These are phyloP conservation scores for Botryosphaeria agaves DNA, from an alignment of 2,329 filamentous ascomycete species.

Conservation along the genomic window DNA sequence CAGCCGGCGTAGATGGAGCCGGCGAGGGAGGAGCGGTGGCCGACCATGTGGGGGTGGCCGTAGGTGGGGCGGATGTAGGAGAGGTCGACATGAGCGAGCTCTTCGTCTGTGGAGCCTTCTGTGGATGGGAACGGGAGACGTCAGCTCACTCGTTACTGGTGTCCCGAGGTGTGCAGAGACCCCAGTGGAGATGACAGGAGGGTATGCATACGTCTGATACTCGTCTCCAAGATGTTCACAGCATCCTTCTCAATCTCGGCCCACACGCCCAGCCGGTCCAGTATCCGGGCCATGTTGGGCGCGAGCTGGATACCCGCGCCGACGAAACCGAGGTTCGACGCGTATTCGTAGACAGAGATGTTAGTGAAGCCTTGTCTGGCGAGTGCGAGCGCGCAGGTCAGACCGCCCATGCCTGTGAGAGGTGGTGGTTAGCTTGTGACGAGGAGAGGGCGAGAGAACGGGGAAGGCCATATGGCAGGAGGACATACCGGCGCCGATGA, in stretches of 20 bases:
- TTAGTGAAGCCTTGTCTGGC: constrained; percentile 60
- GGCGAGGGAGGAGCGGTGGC: constrained; percentile 57
- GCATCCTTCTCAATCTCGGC: constrained; percentile 50
- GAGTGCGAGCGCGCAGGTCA: constrained; percentile 53
- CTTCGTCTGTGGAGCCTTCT: constrained; percentile 50
- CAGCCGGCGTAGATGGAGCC: constrained; percentile 55
- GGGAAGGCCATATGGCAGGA: too few relatives aligned
- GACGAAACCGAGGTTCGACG: constrained; percentile 59
- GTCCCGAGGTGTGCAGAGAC: too few relatives aligned
- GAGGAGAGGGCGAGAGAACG: neutral
- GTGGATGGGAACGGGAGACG: constrained; percentile 1
- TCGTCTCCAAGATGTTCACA: constrained; percentile 52
- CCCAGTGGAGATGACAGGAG: neutral
- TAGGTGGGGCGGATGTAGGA: constrained; percentile 50
- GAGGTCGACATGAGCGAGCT: constrained; percentile 55
- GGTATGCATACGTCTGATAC: constrained; percentile 42
- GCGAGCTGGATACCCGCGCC: constrained; percentile 75
- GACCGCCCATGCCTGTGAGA: constrained; percentile 54
- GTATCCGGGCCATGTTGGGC: constrained; percentile 63
- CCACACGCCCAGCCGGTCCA: constrained; percentile 60
- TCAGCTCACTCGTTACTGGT: too few relatives aligned
- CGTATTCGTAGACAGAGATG: constrained; percentile 58
- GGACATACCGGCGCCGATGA: constrained; percentile 30
- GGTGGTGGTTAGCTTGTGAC: too few relatives aligned
- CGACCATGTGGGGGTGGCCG: constrained; percentile 63